Percentiles rank a stretch among this genome's conserved stretches.
These are phyloP conservation scores for Xylaria nigripes DNA, from an alignment of 495 filamentous ascomycete genomes.

Conservation along the genomic window DNA sequence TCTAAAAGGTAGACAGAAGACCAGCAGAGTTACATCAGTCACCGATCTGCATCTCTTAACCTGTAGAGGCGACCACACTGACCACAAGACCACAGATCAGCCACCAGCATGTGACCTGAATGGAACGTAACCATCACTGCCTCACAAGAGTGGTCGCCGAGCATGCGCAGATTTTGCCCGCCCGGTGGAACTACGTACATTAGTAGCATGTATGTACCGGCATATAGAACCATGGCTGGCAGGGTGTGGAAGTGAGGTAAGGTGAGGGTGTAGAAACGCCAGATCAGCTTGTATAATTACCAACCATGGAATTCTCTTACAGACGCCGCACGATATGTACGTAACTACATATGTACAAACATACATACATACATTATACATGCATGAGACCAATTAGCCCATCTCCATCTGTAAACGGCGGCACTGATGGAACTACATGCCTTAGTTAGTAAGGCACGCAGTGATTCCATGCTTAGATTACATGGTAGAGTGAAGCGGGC, in stretches of 20 bases:
- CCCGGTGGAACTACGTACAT: not conserved
- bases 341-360: not conserved
- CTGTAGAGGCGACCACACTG: not conserved
- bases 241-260: too few relatives aligned
- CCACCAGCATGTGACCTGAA: conserved; percentile 6
- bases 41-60: not conserved
- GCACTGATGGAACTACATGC: too few relatives aligned
- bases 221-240: not conserved
- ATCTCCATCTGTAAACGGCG: not conserved
- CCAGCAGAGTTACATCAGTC: too few relatives aligned
- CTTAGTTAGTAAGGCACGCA: too few relatives aligned
- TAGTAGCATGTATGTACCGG: conserved; percentile 1
- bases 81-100: conserved; percentile 4
- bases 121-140: not conserved
- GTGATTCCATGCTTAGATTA: too few relatives aligned
- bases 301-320: too few relatives aligned
- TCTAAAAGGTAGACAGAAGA: not conserved
- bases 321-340: too few relatives aligned
- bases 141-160: conserved; percentile 5
- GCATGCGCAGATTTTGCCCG: not conserved
- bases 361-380: not conserved
- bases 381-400: not conserved
- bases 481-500: not conserved
- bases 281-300: too few relatives aligned
- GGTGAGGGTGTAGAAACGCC: too few relatives aligned